Base-by-base conservation (phyloP, 2,329 filamentous ascomycete genomes). In the Pseudocercospora fuligena region DNA sequence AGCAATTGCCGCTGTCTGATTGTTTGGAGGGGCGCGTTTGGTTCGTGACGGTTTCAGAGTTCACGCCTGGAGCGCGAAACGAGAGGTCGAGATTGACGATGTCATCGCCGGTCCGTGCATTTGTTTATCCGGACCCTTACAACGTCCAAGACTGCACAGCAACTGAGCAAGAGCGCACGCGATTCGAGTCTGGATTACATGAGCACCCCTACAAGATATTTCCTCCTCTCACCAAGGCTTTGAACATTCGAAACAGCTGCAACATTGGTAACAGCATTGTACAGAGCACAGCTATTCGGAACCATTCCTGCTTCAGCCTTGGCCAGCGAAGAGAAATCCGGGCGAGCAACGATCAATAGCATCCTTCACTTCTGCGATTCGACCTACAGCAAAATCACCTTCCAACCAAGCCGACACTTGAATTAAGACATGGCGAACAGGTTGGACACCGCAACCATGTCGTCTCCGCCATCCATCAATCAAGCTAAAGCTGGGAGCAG, bases 361-460 rank as follows among this genome's bases (percentile, higher is more conserved):
- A 60, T 31, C 57, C 21, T 49, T 61, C 59, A 61, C 61, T 64
- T 51, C 27, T 14, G 43, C 36, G 14, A 8, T 25, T 21, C 23
- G n/a, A 31, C 43, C 36, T 33, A 49, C 29, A 16, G 29, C 43
- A 8, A 16, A 7, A 19, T 1, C 46, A 31, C 53, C 51, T 64
- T 33, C 21, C 25, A 23, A 14, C 29, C 23, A 51, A 23, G 57
- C 27, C 57, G 51, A 58, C 5, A 51, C 40, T 11, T 40, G 36
- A 75, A 76, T 57, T 49, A 64, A 49, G 66, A 56, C 59, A 77
- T 77, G 76, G 73, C 76, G 61, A 73, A 72, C 70, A 73, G 74
- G 67, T 68, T 73, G 65, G 70, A 72, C 61, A 68, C 73, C 61
- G 74, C 74, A 14, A 72, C 73, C 63, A 76, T 73, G 61, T 66